Evolutionary conservation across 257 asterid genomes (phyloP).

Genomic region (Craterostigma plantagineum): DNA sequence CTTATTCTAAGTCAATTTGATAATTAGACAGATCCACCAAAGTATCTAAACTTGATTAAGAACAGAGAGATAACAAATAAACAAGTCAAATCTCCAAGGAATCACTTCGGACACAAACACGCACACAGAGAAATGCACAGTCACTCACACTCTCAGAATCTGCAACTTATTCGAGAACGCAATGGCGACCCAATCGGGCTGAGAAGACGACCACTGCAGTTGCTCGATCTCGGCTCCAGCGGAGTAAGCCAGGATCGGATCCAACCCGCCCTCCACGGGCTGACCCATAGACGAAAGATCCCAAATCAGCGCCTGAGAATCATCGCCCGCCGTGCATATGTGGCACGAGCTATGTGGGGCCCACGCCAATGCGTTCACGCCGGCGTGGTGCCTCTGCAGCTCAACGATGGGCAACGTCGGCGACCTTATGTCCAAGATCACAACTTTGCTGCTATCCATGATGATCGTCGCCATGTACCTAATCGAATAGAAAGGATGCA

Average conservation of each 20-base stretch:
- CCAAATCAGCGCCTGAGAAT: constrained; percentile 95
- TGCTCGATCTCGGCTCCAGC: constrained; percentile 95
- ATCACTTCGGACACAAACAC: no score
- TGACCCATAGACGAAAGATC: constrained; percentile 89
- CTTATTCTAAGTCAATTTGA: no score
- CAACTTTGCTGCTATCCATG: constrained; percentile 88
- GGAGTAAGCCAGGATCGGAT: constrained; percentile 88
- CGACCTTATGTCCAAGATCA: constrained; percentile 76
- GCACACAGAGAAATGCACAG: no score
- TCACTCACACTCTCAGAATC: constrained; percentile 81
- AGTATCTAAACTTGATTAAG: no score
- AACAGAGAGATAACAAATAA: no score
- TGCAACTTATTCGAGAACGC: constrained; percentile 94
- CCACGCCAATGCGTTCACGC: constrained; percentile 96
- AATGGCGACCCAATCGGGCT: constrained; percentile 96
- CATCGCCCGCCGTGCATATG: constrained; percentile 95
- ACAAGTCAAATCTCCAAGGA: no score
- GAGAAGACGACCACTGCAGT: constrained; percentile 95
- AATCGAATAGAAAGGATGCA: no score
- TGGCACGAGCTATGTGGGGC: constrained; percentile 99
- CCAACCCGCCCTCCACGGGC: constrained; percentile 90
- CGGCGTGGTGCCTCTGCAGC: constrained; percentile 88
- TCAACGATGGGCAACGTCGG: constrained; percentile 90
- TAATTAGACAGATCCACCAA: no score
- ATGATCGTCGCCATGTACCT: constrained; percentile 89